Base-by-base conservation (phyloP, 768 basidiomycete species). In the Gyrodon lividus region DNA sequence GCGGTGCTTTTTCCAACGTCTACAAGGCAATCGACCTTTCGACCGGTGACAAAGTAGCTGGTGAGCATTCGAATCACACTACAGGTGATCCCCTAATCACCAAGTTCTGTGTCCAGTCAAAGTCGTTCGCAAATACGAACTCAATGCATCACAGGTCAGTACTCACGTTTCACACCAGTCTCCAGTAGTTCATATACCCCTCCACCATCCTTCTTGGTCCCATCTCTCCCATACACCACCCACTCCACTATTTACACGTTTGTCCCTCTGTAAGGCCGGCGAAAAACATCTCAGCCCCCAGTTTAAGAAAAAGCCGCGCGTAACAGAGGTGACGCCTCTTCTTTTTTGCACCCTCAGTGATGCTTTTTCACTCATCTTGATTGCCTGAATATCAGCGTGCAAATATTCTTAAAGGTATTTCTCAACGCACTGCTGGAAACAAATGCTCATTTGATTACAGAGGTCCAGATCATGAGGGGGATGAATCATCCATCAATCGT, bases 401-500 rank as follows among this genome's bases (percentile, higher is more conserved):
- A 56, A 98, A 98, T 69, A 97, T 98, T 56, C 82, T 98, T 61
- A 99, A 99, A 81, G 90, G 90, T 83, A 50, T 43, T 28, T 14
- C 43, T 47, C 22, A 34, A 20, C 28, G 6, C 19, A 22, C 13
- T 9, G 4, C n/a, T 23, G 9, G 17, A 28, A 20, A 39, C 51
- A 33, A 46, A 54, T 48, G 13, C 44, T 50, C 13, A 57, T 34
- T 31, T 9, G 31, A 48, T 43, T 52, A 6, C 67, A 92, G 97
- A 99, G 85, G 97, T 99, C 12, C 94, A 97, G 72, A 98, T 99
- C 64, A 99, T 99, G 96, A 89, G 95, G 31, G 91, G 92, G 14
- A 89, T 83, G 46, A 85, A 88, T 56, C 94, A 98, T 64, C 87
- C 92, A n/a, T 81, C 87, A 23, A 87, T 99, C 62, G 87, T 98